A percentile compares a stretch with the other conserved stretches of the same genome.
phyloP scores from a whole-genome alignment of 2,329 filamentous ascomycete species.

The Aspergillus versicolor region DNA sequence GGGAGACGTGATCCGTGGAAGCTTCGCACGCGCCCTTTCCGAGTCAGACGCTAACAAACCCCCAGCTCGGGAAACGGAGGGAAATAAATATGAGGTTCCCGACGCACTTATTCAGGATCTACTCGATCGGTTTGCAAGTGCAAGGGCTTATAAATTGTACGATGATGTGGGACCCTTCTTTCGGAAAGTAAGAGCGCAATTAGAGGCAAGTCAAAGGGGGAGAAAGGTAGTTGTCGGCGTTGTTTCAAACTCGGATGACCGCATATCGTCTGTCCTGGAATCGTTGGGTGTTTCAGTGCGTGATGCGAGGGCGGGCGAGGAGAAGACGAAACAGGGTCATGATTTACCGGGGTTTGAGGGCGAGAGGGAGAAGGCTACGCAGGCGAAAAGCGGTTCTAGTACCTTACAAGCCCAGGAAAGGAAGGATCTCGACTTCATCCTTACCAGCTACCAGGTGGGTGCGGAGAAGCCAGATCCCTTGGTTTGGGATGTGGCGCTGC shows the following conservation, averaged over 20 bases:
- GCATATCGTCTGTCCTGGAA: slow-evolving; percentile 40
- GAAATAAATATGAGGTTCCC: slow-evolving; percentile 27
- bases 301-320: slow-evolving; percentile 30
- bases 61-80: background rate
- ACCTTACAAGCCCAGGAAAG: background rate
- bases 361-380: slow-evolving; percentile 1
- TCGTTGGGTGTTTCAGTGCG: slow-evolving; percentile 41
- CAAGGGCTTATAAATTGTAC: slow-evolving; percentile 41
- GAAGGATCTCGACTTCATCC: slow-evolving; percentile 44
- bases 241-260: slow-evolving; percentile 49
- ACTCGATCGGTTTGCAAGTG: slow-evolving; percentile 40
- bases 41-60: slow-evolving; percentile 7
- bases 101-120: slow-evolving; percentile 33
- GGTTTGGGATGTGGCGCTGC: slow-evolving; percentile 42
- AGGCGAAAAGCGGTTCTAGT: background rate
- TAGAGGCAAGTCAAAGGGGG: background rate
- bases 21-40: slow-evolving; percentile 31
- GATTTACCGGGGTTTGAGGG: slow-evolving; percentile 23
- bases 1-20: slow-evolving; percentile 41
- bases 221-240: slow-evolving; percentile 38
- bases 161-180: slow-evolving; percentile 42
- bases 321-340: slow-evolving; percentile 31
- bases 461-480: slow-evolving; percentile 43
- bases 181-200: slow-evolving; percentile 23
- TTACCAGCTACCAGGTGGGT: slow-evolving; percentile 49